These are phyloP conservation scores for Colletotrichum godetiae DNA, from an alignment of 2,329 filamentous ascomycete species.

Conservation along the genomic window DNA sequence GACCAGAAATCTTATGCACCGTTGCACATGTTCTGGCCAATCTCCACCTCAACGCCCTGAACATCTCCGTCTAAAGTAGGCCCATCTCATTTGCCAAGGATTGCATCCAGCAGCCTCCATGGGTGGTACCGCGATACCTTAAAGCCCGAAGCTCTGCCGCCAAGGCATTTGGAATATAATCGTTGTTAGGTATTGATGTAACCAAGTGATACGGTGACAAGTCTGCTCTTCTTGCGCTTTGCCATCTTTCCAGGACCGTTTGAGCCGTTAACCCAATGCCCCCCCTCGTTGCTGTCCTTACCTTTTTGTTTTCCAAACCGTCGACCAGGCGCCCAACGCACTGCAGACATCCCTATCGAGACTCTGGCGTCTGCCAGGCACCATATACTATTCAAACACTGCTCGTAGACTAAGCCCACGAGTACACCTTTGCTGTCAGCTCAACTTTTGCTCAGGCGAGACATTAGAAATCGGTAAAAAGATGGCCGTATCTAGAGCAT, in stretches of 20 bases:
- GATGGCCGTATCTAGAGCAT: conserved; percentile 71
- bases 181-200: conserved; percentile 36
- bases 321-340: conserved; percentile 28
- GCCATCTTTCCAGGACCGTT: conserved; percentile 24
- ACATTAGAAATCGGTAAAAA: conserved; percentile 79
- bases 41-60: not conserved
- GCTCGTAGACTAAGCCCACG: conserved; percentile 1
- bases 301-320: conserved; percentile 32
- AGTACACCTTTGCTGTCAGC: not conserved
- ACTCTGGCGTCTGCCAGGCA: conserved; percentile 6
- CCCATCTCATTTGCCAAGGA: not conserved
- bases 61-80: not conserved
- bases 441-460: not conserved
- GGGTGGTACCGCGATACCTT: not conserved
- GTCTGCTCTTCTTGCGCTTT: conserved; percentile 30
- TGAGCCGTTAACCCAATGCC: conserved; percentile 5
- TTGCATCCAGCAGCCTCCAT: not conserved
- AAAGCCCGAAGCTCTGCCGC: not conserved
- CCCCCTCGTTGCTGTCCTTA: conserved; percentile 16
- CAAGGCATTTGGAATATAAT: conserved; percentile 23
- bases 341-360: conserved; percentile 27
- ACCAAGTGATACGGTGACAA: conserved; percentile 30
- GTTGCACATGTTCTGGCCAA: not conserved
- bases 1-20: too few species aligned
- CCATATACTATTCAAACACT: conserved; percentile 28